Conservation (phyloP, 2,329 filamentous ascomycete genomes). For the Aspergillus latus region DNA sequence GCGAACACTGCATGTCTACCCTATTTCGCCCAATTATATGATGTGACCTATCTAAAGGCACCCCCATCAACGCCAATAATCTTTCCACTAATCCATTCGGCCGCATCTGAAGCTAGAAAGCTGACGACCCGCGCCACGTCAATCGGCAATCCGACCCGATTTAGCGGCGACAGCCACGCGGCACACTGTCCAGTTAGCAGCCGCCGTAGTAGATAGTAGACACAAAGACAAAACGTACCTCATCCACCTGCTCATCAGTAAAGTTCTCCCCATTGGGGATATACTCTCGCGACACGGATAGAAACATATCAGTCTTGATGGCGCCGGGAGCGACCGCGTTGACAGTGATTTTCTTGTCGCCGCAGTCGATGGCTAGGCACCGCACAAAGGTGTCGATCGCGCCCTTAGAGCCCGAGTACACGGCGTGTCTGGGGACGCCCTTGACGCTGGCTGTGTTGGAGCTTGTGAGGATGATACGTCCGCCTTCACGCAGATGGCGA, state of each 20-base stretch:
- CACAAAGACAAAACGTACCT: not conserved
- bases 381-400: constrained; percentile 76
- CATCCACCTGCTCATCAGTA: constrained; percentile 3
- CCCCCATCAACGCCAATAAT: constrained; percentile 6
- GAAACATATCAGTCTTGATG: constrained; percentile 69
- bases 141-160: not conserved
- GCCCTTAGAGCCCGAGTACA: constrained; percentile 75
- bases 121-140: constrained; percentile 12
- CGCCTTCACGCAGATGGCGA: constrained; percentile 67
- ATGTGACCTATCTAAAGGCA: not conserved
- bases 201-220: too few relatives aligned
- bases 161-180: constrained; percentile 7
- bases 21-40: not conserved
- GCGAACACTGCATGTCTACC: not conserved
- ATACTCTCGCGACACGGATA: constrained; percentile 28
- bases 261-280: constrained; percentile 11
- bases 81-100: constrained; percentile 12
- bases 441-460: constrained; percentile 57
- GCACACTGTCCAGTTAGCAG: not conserved
- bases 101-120: constrained; percentile 12
- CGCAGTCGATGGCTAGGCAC: constrained; percentile 69
- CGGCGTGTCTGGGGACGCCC: constrained; percentile 66
- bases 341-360: constrained; percentile 66
- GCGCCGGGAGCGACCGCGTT: constrained; percentile 67
- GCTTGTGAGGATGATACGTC: constrained; percentile 72